These are phyloP conservation scores for Hippophae tibetana DNA, from an alignment of 306 rosid species.

Conservation along the genomic window DNA sequence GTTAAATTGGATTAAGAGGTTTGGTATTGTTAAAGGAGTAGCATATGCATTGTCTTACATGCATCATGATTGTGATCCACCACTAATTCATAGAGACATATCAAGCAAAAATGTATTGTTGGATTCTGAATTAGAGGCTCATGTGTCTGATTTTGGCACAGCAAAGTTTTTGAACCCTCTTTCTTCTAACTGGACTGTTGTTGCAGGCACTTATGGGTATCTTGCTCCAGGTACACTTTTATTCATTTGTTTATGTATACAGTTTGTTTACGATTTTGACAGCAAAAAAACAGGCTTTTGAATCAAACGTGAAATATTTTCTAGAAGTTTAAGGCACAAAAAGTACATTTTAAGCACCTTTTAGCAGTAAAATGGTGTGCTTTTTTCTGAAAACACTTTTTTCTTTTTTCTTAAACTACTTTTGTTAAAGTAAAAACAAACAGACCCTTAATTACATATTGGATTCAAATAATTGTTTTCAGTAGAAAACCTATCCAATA, in stretches of 20 bases:
- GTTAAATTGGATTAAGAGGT: constrained; percentile 13
- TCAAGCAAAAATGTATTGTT: constrained; percentile 15
- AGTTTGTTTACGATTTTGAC: background rate
- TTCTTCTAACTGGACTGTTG: constrained; percentile 12
- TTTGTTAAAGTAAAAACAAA: no score
- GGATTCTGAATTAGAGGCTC: constrained; percentile 4
- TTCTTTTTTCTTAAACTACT: no score
- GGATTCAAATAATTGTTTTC: no score
- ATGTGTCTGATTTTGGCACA: constrained; percentile 16
- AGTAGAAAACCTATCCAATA: no score
- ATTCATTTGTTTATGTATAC: background rate
- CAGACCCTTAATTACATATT: no score
- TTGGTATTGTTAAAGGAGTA: constrained; percentile 6
- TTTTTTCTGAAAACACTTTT: no score
- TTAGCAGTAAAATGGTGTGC: no score
- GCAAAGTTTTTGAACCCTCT: constrained; percentile 10
- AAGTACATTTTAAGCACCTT: no score
- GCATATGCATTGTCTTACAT: constrained; percentile 11
- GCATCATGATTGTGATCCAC: constrained; percentile 10
- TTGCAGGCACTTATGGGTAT: constrained; percentile 21
- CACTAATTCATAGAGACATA: constrained; percentile 11
- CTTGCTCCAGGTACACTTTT: constrained; percentile 13
- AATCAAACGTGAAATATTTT: no score
- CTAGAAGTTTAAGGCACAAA: no score
- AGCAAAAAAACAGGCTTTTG: background rate